Evolutionary conservation across 2,329 filamentous ascomycete species (phyloP).

Genomic region (Penicillium sp.): DNA sequence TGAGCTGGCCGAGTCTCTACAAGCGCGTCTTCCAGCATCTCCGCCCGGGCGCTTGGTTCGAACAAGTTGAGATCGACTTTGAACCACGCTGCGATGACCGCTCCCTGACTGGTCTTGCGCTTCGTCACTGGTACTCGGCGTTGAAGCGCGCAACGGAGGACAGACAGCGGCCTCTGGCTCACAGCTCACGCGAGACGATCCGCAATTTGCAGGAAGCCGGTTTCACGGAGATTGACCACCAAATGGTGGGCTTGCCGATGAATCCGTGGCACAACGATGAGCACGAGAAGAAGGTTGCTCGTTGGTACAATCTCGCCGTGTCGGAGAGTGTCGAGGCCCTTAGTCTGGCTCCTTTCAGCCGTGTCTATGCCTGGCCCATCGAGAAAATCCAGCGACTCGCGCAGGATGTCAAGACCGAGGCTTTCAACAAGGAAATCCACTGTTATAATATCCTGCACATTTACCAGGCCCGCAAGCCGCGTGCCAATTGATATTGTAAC

Average conservation of each 20-base stretch:
- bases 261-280: slow-evolving; percentile 67
- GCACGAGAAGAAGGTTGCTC: slow-evolving; percentile 63
- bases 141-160: slow-evolving; percentile 63
- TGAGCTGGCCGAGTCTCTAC: slow-evolving; percentile 71
- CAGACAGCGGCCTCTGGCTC: slow-evolving; percentile 60
- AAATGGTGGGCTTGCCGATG: slow-evolving; percentile 64
- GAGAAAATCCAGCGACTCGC: slow-evolving; percentile 62
- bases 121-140: slow-evolving; percentile 65
- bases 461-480: slow-evolving; percentile 41
- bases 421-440: slow-evolving; percentile 63
- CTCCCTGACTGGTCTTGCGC: slow-evolving; percentile 52
- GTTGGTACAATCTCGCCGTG: slow-evolving; percentile 79
- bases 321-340: slow-evolving; percentile 68
- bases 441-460: slow-evolving; percentile 60
- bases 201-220: slow-evolving; percentile 63
- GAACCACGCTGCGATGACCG: slow-evolving; percentile 67
- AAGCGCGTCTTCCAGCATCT: slow-evolving; percentile 67
- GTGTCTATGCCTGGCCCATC: slow-evolving; percentile 57
- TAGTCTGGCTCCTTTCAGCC: slow-evolving; percentile 67
- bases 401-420: slow-evolving; percentile 61
- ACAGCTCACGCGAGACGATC: slow-evolving; percentile 56
- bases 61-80: slow-evolving; percentile 88
- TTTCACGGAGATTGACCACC: slow-evolving; percentile 73
- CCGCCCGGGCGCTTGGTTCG: slow-evolving; percentile 70
- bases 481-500: slow-evolving; percentile 9